Conservation (phyloP, 2,329 filamentous ascomycete genomes). For the Colletotrichum incanum region DNA sequence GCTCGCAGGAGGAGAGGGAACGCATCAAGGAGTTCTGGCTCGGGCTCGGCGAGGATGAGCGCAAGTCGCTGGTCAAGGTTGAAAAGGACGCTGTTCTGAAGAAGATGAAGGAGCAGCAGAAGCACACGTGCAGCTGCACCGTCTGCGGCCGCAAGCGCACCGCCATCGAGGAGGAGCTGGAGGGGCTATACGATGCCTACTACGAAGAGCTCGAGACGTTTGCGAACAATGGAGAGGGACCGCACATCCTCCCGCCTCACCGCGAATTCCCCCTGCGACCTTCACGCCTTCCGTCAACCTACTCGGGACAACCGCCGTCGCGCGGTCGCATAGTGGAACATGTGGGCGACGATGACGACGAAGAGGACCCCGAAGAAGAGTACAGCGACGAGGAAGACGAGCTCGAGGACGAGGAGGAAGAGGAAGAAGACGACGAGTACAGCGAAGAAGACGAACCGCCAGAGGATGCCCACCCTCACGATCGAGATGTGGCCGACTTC, state of each 20-base stretch:
- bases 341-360: slow-evolving; percentile 69
- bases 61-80: slow-evolving; percentile 95
- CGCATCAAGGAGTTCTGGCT: slow-evolving; percentile 99
- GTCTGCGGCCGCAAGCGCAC: slow-evolving; percentile 97
- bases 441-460: slow-evolving; percentile 77
- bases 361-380: slow-evolving; percentile 67
- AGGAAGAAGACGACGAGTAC: slow-evolving; percentile 65
- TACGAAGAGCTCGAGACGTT: slow-evolving; percentile 99
- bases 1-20: slow-evolving; percentile 92
- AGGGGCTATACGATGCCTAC: slow-evolving; percentile 98
- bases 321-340: slow-evolving; percentile 82
- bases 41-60: slow-evolving; percentile 92
- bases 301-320: slow-evolving; percentile 78
- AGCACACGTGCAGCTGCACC: slow-evolving; percentile 98
- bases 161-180: slow-evolving; percentile 97
- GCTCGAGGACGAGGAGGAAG: slow-evolving; percentile 68
- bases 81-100: slow-evolving; percentile 98
- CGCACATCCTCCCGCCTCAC: slow-evolving; percentile 78
- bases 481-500: slow-evolving; percentile 84
- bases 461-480: slow-evolving; percentile 78
- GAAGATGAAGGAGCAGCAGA: slow-evolving; percentile 99
- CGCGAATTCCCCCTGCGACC: slow-evolving; percentile 75
- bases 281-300: slow-evolving; percentile 71
- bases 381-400: slow-evolving; percentile 70
- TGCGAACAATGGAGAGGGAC: slow-evolving; percentile 84